Evolutionary conservation across 371 early-diverging fungal species (phyloP), one percentile per base, ranked within the genome.

Genomic region (Sporodiniella umbellata): DNA sequence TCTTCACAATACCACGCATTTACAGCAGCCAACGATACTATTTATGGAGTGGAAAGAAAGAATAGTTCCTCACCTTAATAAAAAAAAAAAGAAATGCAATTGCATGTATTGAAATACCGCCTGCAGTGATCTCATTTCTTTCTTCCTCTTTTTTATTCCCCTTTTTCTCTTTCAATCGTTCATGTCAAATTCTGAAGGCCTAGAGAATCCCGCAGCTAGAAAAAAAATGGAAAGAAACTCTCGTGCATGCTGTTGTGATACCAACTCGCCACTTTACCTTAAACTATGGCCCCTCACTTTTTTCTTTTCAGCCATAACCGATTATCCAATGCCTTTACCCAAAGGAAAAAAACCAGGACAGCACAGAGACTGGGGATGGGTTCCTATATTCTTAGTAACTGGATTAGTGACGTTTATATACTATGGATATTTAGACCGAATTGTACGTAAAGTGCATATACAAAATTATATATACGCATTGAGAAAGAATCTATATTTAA

Each of bases 361-460:
- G 10, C 67, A 66, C 26, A 56, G 66, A 25, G 64, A 66, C 43
- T 70, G 64, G 64, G 64, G 64, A 3, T 66, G 53, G 58, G 15
- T 70, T 15, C 67, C 70, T 7, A 53, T 66, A 2, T 21, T 64
- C 15, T 46, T 66, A 4, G 58, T 70, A 3, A 42, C 45, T 50
- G 47, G 54, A 1, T 38, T 70, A 14, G 37, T 51, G 8, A 48
- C 42, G 8, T 61, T 58, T 46, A 21, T 64, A 8, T 66, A 61
- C 30, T 66, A 64, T 43, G 59, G 54, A 1, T 66, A 66, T 37
- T 15, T 61, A 10, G 51, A 44, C 38, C 51, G 54, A 12, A 45
- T 66, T 33, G 50, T 58, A 45, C 25, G 71, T 64, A 62, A 58
- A 51, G 31, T 31, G 26, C 40, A 17, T 42, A 4, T 33, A 15